Evolutionary conservation across 169 alveolate species (phyloP).

Genomic region (Plasmodium knowlesi): DNA sequence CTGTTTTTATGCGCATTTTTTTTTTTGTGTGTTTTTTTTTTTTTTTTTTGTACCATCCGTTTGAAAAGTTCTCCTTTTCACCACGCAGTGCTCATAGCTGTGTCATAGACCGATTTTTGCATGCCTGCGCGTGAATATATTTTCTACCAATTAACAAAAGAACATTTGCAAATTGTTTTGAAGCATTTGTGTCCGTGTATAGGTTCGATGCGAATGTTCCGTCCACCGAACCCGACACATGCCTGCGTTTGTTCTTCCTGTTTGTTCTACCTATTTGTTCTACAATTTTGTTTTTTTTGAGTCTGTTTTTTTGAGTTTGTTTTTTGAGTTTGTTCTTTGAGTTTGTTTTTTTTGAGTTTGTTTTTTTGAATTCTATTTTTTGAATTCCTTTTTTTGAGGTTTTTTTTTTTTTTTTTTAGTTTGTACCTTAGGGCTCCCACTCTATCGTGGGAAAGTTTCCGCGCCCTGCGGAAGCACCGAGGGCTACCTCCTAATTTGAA

Average conservation of each 20-base stretch:
- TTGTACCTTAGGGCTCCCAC: not conserved
- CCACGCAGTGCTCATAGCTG: not conserved
- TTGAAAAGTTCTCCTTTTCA: not conserved
- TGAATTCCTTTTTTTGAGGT: too few relatives aligned
- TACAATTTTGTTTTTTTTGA: not conserved
- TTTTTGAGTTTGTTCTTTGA: not conserved
- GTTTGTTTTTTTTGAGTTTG: not conserved
- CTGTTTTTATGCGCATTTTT: not conserved
- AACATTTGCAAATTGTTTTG: not conserved
- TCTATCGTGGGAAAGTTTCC: not conserved
- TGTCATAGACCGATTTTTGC: not conserved
- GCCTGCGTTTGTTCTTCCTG: not conserved
- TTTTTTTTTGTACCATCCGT: not conserved
- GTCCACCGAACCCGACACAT: not conserved
- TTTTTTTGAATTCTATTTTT: too few relatives aligned
- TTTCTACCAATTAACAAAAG: not conserved
- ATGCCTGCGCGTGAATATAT: not conserved
- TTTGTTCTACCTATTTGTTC: not conserved
- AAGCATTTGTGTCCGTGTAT: not conserved
- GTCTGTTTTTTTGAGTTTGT: not conserved
- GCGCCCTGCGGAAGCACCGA: not conserved
- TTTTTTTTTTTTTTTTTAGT: too few relatives aligned
- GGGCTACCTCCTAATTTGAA: too few relatives aligned
- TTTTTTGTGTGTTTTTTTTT: not conserved
- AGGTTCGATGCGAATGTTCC: not conserved